Base-by-base conservation (phyloP, 2,329 filamentous ascomycete genomes). In the Zasmidium cellare region DNA sequence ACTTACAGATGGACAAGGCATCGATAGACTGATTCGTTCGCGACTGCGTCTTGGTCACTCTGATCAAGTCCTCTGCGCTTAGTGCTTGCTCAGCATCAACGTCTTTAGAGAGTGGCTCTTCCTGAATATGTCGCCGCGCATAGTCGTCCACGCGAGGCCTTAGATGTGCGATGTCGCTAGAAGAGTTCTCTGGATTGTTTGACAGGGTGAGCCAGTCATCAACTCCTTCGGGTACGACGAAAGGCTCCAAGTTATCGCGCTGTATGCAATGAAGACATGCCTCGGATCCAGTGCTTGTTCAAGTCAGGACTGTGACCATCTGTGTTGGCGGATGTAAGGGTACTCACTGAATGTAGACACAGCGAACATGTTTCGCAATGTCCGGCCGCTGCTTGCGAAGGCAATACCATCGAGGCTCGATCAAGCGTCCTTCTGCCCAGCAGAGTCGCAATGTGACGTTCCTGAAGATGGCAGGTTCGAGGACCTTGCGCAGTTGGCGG, bases 361-460 rank as follows among this genome's bases (percentile, higher is more conserved):
- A 59, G 20, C 64, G 55, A 28, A 67, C 56, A 45, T 65, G 59
- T 46, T 51, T 51, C 16, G 55, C 56, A 20, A 67, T 53, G n/a
- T 62, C 53, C 2, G 65, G 65, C n/a, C 46, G 47, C 23, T 64
- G 50, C 16, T 45, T 46, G 16, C 61, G 59, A 18, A 66, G 38
- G 16, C 45, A 46, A 18, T 49, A 54, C 19, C 65, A 28, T 14
- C 46, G 23, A 25, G 64, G 64, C 38, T 57, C 55, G 2, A 58
- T 46, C 31, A 66, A 41, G 1, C 38, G 24, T 3, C 58, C 60
- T 28, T 55, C 56, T n/a, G 47, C 46, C 61, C 63, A 65, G n/a
- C 59, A 56, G 24, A 67, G 48, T 25, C 54, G 38, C n/a, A 67
- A 49, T 7, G 47, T 60, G 2, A 67, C 63, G 44, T 61, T 57